Evolutionary conservation across 768 basidiomycete genomes (phyloP).

Genomic region (Termitomyces titanicus): DNA sequence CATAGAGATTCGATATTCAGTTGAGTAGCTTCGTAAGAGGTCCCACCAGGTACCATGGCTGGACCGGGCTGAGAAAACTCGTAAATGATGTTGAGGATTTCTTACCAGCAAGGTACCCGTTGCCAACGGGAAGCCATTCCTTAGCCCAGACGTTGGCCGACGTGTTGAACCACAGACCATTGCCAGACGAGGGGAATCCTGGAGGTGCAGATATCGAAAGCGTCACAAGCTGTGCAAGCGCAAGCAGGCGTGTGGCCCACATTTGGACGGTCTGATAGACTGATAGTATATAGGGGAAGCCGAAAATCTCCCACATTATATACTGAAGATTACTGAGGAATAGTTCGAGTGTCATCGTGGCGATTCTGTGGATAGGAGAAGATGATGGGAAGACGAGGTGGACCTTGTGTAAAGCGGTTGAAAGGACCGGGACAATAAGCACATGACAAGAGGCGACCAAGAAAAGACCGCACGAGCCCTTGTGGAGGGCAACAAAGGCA

Average conservation of each 20-base stretch:
- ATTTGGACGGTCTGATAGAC: slow-evolving; percentile 15
- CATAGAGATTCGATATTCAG: slow-evolving; percentile 77
- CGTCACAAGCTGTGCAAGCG: slow-evolving; percentile 18
- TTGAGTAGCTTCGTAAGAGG: slow-evolving; percentile 54
- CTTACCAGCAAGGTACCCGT: slow-evolving; percentile 66
- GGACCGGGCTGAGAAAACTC: background rate
- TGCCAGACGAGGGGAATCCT: slow-evolving; percentile 69
- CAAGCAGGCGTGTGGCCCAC: slow-evolving; percentile 22
- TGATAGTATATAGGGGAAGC: slow-evolving; percentile 9
- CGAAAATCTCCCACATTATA: slow-evolving; percentile 14
- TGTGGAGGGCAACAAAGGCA: slow-evolving; percentile 4
- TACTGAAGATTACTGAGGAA: slow-evolving; percentile 6
- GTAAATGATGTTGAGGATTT: background rate
- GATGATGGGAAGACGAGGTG: slow-evolving; percentile 6
- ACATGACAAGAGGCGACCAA: slow-evolving; percentile 18
- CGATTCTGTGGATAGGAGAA: slow-evolving; percentile 4
- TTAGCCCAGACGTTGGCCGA: slow-evolving; percentile 53
- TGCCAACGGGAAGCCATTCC: slow-evolving; percentile 68
- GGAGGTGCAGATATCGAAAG: slow-evolving; percentile 25
- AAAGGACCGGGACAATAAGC: slow-evolving; percentile 11
- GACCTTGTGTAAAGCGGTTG: slow-evolving; percentile 15
- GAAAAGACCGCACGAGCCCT: slow-evolving; percentile 11
- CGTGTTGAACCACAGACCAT: slow-evolving; percentile 67
- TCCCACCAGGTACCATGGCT: slow-evolving; percentile 69
- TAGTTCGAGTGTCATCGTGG: slow-evolving; percentile 18